Evolutionary conservation across 179 eudicot species (phyloP).

Genomic region (Beta lomatogona): DNA sequence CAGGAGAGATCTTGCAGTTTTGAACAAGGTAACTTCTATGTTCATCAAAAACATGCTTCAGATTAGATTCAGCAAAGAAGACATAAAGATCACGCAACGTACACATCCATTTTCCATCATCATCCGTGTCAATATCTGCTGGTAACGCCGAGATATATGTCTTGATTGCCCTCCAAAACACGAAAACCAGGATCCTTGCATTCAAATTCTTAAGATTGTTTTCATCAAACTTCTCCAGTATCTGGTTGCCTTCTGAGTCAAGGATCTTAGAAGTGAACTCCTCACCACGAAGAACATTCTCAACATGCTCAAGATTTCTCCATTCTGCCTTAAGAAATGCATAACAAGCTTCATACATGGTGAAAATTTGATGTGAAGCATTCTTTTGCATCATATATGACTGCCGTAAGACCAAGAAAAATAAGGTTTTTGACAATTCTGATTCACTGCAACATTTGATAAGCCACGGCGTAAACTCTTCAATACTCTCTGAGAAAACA

Average conservation of each 20-base stretch:
- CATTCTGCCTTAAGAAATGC: constrained; percentile 57
- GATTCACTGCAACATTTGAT: constrained; percentile 53
- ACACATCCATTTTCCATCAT: constrained; percentile 45
- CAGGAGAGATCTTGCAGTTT: constrained; percentile 50
- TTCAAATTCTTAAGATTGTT: constrained; percentile 45
- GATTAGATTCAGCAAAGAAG: constrained; percentile 59
- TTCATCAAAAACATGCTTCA: constrained; percentile 55
- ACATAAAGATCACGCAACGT: constrained; percentile 55
- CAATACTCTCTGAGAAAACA: constrained; percentile 39
- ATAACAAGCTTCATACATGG: constrained; percentile 50
- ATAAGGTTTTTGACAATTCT: constrained; percentile 61
- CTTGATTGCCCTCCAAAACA: constrained; percentile 66
- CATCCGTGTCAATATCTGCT: constrained; percentile 45
- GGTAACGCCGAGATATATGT: constrained; percentile 45
- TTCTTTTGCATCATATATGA: constrained; percentile 43
- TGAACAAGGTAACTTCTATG: constrained; percentile 58
- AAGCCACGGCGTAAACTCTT: constrained; percentile 64
- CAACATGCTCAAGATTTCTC: constrained; percentile 44
- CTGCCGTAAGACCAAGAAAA: constrained; percentile 63
- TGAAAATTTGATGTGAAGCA: constrained; percentile 29
- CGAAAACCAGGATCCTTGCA: constrained; percentile 53
- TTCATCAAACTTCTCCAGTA: constrained; percentile 50
- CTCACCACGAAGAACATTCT: constrained; percentile 30
- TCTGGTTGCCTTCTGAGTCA: constrained; percentile 44
- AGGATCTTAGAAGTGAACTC: constrained; percentile 48